Evolutionary conservation across 2,329 filamentous ascomycete genomes (phyloP), one percentile per base, ranked within the genome.

Genomic region (Aspergillus tubingensis): DNA sequence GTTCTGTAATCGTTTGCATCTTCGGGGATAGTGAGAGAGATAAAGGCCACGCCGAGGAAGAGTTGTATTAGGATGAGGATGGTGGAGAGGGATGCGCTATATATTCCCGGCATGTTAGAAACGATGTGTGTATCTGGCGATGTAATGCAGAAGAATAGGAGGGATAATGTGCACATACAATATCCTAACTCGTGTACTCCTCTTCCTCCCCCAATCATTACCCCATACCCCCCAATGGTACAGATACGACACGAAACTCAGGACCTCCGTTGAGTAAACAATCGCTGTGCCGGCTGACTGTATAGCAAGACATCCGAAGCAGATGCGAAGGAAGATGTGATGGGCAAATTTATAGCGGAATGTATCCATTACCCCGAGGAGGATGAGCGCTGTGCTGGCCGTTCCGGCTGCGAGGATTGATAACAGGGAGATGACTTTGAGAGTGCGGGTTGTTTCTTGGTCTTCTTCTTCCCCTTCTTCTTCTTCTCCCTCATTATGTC

Each of bases 211-310:
- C 60, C 59, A 62, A 21, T 62, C 27, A 41, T 62, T 57, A 8
- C 63, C 51, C 59, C 58, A 65, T 36, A 53, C 36, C 2, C 65
- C 63, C 21, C 63, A 44, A 47, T 67, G 62, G 8, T 59, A 58
- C 36, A 67, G 23, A 36, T 61, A 65, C 1, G 60, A 55, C 3
- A 67, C 52, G 23, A 65, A 65, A n/a, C 59, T 59, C 6, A 65
- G 50, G 7, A 68, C 65, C 57, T 68, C 66, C n/a, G 65, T 61
- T 15, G 62, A 61, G 30, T 67, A 68, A 7, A 68, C 66, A n/a
- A 68, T 55, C 2, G 64, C 64, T 8, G 66, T 68, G 11, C 64
- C 63, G 1, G 64, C 62, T 7, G 66, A 63, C 39, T 67, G 64
- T n/a, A 68, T 23, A 1, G 66, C 65, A n/a, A 68, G 27, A 0